Evolutionary conservation across 306 rosid genomes (phyloP).

Genomic region (Fragaria vesca): DNA sequence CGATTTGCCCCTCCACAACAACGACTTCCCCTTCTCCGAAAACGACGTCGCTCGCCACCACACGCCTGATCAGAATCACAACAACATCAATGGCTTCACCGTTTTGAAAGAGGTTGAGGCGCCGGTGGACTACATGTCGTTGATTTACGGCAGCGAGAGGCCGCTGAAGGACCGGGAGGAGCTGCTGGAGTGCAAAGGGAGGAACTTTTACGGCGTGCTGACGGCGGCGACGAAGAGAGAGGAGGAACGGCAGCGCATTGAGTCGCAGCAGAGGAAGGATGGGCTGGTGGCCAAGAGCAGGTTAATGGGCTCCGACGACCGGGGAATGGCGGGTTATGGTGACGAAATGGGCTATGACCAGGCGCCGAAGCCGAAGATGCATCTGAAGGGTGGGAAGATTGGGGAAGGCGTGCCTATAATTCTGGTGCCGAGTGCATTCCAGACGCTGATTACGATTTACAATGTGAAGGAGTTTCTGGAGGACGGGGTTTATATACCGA

Average conservation of each 20-base stretch:
- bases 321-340: constrained; percentile 60
- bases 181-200: constrained; percentile 73
- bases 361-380: constrained; percentile 80
- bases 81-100: not conserved
- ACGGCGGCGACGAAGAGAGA: constrained; percentile 83
- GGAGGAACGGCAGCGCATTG: constrained; percentile 82
- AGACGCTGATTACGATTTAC: constrained; percentile 82
- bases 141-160: constrained; percentile 59
- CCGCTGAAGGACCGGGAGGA: constrained; percentile 85
- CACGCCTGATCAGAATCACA: not conserved
- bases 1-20: constrained; percentile 24
- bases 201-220: constrained; percentile 70
- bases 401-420: constrained; percentile 98
- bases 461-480: constrained; percentile 95
- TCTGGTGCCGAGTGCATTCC: constrained; percentile 87
- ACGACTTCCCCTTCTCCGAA: constrained; percentile 22
- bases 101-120: constrained; percentile 6
- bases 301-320: constrained; percentile 70
- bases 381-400: constrained; percentile 67
- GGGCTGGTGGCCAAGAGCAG: constrained; percentile 92
- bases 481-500: constrained; percentile 84
- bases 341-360: constrained; percentile 66
- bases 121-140: constrained; percentile 41
- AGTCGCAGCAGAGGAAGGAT: constrained; percentile 92
- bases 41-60: constrained; percentile 9